Evolutionary conservation across 495 filamentous ascomycete genomes (phyloP), one percentile per base, ranked within the genome.

Genomic region (Penicillium cinerascens): DNA sequence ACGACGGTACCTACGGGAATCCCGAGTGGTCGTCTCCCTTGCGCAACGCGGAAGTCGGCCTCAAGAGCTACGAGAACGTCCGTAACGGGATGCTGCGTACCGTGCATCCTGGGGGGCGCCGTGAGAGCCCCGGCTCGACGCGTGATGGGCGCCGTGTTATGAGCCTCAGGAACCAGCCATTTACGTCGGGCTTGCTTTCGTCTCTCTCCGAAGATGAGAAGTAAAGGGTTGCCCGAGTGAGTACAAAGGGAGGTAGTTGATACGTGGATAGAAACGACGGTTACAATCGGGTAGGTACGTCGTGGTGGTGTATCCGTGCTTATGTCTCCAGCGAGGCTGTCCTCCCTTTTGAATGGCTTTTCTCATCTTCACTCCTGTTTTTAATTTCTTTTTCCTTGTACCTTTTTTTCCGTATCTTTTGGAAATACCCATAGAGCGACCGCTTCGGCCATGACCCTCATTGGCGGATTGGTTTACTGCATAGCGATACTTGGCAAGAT

Each of bases 81-180:
- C 46, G 52, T 7, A 27, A 33, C 8, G 42, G 40, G 1, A 55
- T 55, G 52, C 42, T 55, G n/a, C 52, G 41, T 8, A 46, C 46
- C 4, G 52, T 55, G 3, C 52, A 55, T 17, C 47, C 46, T 22
- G 25, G 18, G 22, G 17, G 4, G 23, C n/a, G 40, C 23, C 5
- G 22, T 41, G 42, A 49, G 5, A 11, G 41, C 27, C 10, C 39
- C 38, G 25, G 27, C 20, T 33, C 8, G 10, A 33, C 1, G 2
- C 2, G 8, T 17, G 17, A 20, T 16, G 20, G 2, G 45, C 29
- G 25, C 15, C 44, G 45, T 17, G 39, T 54, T 7, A 54, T 54
- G 51, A 42, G n/a, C 15, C 27, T 49, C 37, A 29, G 26, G 29
- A 48, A 54, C 33, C 44, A 26, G 17, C 43, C 51, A 11, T 37